phyloP scores from a whole-genome alignment of 2,329 filamentous ascomycete genomes.

The Sarocladium oryzae region DNA sequence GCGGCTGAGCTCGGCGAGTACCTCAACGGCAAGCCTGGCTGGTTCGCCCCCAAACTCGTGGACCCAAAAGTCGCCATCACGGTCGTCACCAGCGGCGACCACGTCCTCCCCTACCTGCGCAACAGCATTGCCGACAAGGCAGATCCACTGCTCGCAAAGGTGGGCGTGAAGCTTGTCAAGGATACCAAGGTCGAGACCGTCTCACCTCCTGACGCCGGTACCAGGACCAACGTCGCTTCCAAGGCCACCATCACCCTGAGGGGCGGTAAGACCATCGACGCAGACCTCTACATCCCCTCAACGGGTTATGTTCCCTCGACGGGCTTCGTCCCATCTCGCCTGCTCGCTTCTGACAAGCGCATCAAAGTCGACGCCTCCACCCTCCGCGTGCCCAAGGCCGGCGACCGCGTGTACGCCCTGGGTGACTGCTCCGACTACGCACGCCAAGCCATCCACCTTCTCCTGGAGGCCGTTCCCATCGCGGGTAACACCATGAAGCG shows the following conservation, averaged over 20 bases:
- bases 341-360: conserved; percentile 29
- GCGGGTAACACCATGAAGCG: conserved; percentile 41
- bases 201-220: background rate
- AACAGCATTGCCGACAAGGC: conserved; percentile 5
- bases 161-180: conserved; percentile 34
- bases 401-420: conserved; percentile 36
- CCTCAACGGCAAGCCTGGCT: conserved; percentile 7
- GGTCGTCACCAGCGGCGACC: conserved; percentile 22
- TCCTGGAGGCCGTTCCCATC: conserved; percentile 33
- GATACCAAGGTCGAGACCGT: conserved; percentile 1
- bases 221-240: conserved; percentile 32
- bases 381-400: conserved; percentile 26
- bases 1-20: conserved; percentile 44
- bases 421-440: conserved; percentile 36
- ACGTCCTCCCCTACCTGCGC: conserved; percentile 20
- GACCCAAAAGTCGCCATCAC: conserved; percentile 7
- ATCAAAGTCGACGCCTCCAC: conserved; percentile 33
- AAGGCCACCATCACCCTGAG: conserved; percentile 23
- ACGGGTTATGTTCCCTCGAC: conserved; percentile 50
- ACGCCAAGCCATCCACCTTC: conserved; percentile 34
- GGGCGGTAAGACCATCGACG: conserved; percentile 41
- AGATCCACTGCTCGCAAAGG: conserved; percentile 21
- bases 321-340: conserved; percentile 38
- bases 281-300: conserved; percentile 52
- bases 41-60: conserved; percentile 27